phyloP scores from a whole-genome alignment of 352 stramenopile genomes.

The Globisporangium radiosum region DNA sequence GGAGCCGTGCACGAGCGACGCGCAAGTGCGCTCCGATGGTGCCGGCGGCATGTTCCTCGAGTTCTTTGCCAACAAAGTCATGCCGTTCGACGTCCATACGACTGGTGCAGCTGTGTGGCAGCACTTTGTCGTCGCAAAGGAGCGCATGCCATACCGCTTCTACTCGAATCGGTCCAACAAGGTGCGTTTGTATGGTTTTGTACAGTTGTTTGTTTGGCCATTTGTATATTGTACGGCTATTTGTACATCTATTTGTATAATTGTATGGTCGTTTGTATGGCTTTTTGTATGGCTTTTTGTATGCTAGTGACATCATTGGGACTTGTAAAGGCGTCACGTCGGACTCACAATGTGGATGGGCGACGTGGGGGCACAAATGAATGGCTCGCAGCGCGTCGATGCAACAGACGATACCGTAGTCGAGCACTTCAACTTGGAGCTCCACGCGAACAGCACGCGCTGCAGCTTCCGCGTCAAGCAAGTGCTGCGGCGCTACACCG shows the following conservation, averaged over 20 bases:
- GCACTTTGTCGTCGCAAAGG: constrained; percentile 35
- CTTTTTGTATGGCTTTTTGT: no score
- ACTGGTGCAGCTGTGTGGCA: constrained; percentile 33
- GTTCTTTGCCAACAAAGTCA: constrained; percentile 41
- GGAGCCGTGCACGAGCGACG: constrained; percentile 28
- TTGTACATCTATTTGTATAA: not conserved
- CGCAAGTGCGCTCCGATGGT: constrained; percentile 25
- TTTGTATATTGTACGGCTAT: no score
- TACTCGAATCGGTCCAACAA: constrained; percentile 29
- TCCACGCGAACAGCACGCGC: constrained; percentile 38
- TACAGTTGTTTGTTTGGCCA: no score
- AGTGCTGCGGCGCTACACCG: constrained; percentile 52
- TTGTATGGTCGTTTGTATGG: not conserved
- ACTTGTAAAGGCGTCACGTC: no score
- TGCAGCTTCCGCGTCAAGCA: constrained; percentile 50
- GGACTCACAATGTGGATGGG: no score
- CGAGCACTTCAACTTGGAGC: constrained; percentile 54
- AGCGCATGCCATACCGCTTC: constrained; percentile 31
- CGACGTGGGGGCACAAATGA: no score
- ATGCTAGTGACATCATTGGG: no score
- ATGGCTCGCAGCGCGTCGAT: constrained; percentile 14
- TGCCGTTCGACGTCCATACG: constrained; percentile 28
- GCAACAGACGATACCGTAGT: constrained; percentile 46
- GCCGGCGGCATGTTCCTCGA: constrained; percentile 30
- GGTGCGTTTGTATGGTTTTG: constrained; percentile 6